Percentiles rank a stretch among this genome's conserved stretches.
Evolutionary conservation across 345 rosid species (phyloP).

Genomic region (Pistacia atlantica): DNA sequence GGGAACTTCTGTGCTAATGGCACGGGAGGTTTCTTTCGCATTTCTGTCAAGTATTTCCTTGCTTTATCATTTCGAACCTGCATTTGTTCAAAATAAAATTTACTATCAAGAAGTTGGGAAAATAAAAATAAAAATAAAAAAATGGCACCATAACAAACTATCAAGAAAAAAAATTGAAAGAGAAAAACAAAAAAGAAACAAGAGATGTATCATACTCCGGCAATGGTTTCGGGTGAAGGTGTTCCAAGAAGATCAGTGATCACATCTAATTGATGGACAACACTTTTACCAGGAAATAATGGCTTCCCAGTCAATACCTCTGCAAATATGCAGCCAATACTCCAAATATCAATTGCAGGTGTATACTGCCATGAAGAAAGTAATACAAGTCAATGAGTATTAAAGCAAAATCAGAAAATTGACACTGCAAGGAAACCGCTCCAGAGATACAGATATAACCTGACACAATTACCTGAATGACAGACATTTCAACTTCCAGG

Average conservation of each 20-base stretch:
- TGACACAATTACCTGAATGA: constrained; percentile 86
- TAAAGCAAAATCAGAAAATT: constrained; percentile 15
- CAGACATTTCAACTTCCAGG: constrained; percentile 96
- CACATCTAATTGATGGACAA: no score
- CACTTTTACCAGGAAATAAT: constrained; percentile 93
- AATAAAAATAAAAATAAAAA: not conserved
- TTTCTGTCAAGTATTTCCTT: constrained; percentile 77
- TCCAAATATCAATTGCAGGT: constrained; percentile 99
- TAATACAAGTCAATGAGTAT: constrained; percentile 31
- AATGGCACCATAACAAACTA: not conserved
- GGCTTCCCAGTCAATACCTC: constrained; percentile 98
- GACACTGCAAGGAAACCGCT: constrained; percentile 26
- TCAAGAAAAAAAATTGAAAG: not conserved
- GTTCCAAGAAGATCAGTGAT: no score
- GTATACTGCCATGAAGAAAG: constrained; percentile 70
- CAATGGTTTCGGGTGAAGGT: constrained; percentile 63
- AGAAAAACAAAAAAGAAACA: not conserved
- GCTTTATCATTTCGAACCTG: constrained; percentile 98
- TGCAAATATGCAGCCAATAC: constrained; percentile 98
- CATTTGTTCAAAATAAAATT: constrained; percentile 9
- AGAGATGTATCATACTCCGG: constrained; percentile 62
- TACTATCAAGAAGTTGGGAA: not conserved
- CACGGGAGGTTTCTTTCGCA: constrained; percentile 77
- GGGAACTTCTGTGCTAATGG: constrained; percentile 86
- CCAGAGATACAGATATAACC: constrained; percentile 46